phyloP scores from a whole-genome alignment of 306 rosid genomes.

The Quercus gilva region DNA sequence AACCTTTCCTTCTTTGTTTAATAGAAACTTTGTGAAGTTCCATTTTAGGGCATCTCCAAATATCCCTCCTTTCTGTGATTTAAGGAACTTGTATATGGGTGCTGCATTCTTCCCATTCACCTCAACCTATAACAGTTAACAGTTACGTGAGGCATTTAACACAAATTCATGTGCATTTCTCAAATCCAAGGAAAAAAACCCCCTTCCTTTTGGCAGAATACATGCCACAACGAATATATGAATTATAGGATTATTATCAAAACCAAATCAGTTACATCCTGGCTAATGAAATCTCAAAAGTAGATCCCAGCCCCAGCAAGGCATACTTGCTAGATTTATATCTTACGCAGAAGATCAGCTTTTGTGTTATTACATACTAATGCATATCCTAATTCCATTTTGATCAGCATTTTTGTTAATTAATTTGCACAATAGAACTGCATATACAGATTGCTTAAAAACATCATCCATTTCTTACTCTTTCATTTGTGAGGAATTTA shows the following conservation, averaged over 20 bases:
- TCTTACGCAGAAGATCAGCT: not conserved
- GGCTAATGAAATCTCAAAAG: not conserved
- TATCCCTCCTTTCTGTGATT: slow-evolving; percentile 66
- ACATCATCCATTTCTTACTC: not conserved
- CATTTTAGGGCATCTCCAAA: slow-evolving; percentile 87
- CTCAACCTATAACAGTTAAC: slow-evolving; percentile 45
- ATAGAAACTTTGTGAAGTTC: slow-evolving; percentile 93
- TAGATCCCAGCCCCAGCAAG: not conserved
- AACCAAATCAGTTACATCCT: not conserved
- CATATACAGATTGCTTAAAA: not conserved
- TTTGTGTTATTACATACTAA: not conserved
- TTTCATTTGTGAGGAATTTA: slow-evolving; percentile 32
- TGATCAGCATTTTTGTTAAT: not conserved
- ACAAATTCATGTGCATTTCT: slow-evolving; percentile 12
- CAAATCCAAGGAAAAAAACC: not conserved
- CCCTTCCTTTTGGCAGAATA: not conserved
- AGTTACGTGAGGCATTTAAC: not conserved
- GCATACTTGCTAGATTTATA: not conserved
- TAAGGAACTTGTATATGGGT: slow-evolving; percentile 71
- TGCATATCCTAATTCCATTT: too few relatives aligned
- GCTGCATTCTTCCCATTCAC: slow-evolving; percentile 79
- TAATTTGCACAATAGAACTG: not conserved
- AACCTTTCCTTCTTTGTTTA: slow-evolving; percentile 79
- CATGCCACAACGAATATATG: not conserved
- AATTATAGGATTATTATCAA: not conserved